phyloP scores from a whole-genome alignment of 2,329 filamentous ascomycete species.

The Diaporthe ampelina region DNA sequence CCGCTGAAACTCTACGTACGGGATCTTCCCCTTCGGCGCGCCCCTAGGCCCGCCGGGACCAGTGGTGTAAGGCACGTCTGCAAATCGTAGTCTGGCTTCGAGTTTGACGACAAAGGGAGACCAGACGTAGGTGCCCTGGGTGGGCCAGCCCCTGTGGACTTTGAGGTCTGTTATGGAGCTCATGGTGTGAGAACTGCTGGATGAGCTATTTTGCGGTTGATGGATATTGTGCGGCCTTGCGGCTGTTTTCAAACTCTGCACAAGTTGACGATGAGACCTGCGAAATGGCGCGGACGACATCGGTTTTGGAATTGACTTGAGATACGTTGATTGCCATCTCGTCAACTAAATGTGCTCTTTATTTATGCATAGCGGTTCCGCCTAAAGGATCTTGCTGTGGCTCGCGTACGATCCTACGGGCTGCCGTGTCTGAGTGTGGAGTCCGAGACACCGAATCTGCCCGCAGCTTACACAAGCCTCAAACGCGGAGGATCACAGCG shows the following conservation, averaged over 20 bases:
- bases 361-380: not conserved
- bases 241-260: not conserved
- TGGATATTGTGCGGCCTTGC: not conserved
- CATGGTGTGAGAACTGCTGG: not conserved
- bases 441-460: conserved; percentile 32
- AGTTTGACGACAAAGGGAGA: conserved; percentile 75
- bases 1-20: conserved; percentile 62
- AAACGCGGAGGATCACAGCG: not conserved
- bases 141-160: conserved; percentile 65
- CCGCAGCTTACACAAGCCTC: conserved; percentile 5
- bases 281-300: not conserved
- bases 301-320: not conserved
- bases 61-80: conserved; percentile 59
- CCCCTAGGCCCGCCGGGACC: conserved; percentile 59
- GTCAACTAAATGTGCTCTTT: not conserved
- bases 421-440: not conserved
- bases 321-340: not conserved
- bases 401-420: not conserved
- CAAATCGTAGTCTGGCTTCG: conserved; percentile 72
- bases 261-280: not conserved
- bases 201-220: too few relatives aligned
- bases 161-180: conserved; percentile 47
- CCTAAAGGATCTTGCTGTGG: not conserved
- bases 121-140: conserved; percentile 62
- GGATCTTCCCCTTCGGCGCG: conserved; percentile 71